These are phyloP conservation scores for Diutina siamensis DNA, from an alignment of 1,139 yeast genomes.

Conservation along the genomic window DNA sequence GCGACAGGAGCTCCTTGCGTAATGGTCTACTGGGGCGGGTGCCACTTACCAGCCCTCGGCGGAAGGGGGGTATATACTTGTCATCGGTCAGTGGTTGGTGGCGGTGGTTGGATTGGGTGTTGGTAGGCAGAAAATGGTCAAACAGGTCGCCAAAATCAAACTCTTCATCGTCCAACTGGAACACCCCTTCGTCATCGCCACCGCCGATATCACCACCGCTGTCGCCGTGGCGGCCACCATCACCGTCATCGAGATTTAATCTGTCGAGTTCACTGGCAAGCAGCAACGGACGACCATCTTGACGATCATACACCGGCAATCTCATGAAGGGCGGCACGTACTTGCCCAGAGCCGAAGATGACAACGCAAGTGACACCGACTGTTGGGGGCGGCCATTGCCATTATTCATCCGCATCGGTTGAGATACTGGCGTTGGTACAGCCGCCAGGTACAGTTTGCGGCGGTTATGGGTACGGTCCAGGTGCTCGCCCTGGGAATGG, in stretches of 20 bases:
- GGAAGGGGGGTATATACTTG: constrained; percentile 62
- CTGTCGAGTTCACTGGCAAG: constrained; percentile 29
- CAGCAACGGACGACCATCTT: constrained; percentile 18
- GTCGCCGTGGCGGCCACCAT: constrained; percentile 18
- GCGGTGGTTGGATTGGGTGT: constrained; percentile 6
- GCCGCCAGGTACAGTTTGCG: constrained; percentile 6
- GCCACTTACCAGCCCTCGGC: constrained; percentile 39
- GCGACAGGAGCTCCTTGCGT: constrained; percentile 1
- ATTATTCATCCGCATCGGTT: not conserved
- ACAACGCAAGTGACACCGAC: not conserved
- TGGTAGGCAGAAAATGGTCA: constrained; percentile 6
- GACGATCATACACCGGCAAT: constrained; percentile 17
- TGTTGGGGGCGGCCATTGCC: not conserved
- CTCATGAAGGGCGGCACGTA: constrained; percentile 36
- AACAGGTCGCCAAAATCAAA: constrained; percentile 10
- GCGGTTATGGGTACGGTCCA: constrained; percentile 4
- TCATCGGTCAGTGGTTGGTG: constrained; percentile 17
- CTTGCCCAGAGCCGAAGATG: constrained; percentile 16
- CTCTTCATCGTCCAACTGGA: constrained; percentile 36
- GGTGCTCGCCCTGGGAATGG: constrained; percentile 6
- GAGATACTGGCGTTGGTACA: not conserved
- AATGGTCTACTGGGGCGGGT: constrained; percentile 28
- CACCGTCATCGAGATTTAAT: constrained; percentile 16
- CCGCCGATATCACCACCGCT: constrained; percentile 8
- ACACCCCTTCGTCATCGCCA: constrained; percentile 25